Evolutionary conservation across 805 yeast genomes (phyloP).

Genomic region (Kodamaea lidongshanica): DNA sequence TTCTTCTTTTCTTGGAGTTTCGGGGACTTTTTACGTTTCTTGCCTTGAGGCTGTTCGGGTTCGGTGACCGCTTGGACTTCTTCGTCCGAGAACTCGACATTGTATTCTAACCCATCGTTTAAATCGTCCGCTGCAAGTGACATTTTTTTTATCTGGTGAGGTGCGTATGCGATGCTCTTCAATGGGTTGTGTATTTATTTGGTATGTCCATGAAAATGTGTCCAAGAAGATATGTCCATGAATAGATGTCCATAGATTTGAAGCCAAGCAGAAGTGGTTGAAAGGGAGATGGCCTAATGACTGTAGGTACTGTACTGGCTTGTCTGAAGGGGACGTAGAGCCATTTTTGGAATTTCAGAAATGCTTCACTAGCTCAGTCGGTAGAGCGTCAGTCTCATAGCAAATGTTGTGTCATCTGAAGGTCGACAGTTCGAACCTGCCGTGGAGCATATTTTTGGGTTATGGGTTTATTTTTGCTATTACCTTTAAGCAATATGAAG

Average conservation of each 20-base stretch:
- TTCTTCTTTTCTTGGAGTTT: constrained; percentile 60
- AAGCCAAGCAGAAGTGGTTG: too few relatives aligned
- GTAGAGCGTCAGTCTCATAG: constrained; percentile 20
- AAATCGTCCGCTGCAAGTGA: constrained; percentile 59
- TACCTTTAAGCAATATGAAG: too few relatives aligned
- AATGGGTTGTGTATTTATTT: constrained; percentile 3
- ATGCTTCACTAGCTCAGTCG: constrained; percentile 19
- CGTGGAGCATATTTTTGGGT: constrained; percentile 37
- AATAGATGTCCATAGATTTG: too few relatives aligned
- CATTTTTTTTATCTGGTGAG: constrained; percentile 3
- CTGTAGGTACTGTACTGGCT: too few relatives aligned
- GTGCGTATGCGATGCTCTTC: constrained; percentile 9
- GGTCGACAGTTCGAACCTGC: constrained; percentile 38
- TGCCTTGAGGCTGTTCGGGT: constrained; percentile 10
- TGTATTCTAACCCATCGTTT: constrained; percentile 71
- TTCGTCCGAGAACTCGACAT: constrained; percentile 34
- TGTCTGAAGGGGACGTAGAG: too few relatives aligned
- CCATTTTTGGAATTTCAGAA: too few relatives aligned
- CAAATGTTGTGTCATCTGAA: constrained; percentile 28
- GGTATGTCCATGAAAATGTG: too few relatives aligned
- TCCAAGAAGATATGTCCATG: too few relatives aligned
- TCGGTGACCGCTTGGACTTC: constrained; percentile 14
- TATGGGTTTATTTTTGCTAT: too few relatives aligned
- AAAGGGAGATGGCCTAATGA: too few relatives aligned
- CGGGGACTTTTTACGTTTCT: constrained; percentile 25